These are phyloP conservation scores for Cadophora luteo-olivacea DNA, from an alignment of 2,329 filamentous ascomycete species.

Conservation along the genomic window DNA sequence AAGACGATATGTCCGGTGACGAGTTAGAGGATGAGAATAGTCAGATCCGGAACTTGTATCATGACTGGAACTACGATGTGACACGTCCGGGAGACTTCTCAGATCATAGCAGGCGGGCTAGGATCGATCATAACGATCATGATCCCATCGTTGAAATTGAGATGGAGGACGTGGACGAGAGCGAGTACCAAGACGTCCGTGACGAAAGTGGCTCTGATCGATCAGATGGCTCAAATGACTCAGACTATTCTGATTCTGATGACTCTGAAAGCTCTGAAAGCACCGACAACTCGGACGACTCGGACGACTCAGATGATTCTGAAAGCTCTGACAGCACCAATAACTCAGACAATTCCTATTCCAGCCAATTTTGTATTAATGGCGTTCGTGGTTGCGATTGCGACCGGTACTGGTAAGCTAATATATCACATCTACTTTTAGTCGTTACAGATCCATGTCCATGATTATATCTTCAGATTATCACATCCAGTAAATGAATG, in stretches of 20 bases:
- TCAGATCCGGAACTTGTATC: background rate
- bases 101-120: too few species aligned
- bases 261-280: too few species aligned
- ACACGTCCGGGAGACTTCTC: background rate
- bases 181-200: too few species aligned
- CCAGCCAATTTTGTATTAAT: background rate
- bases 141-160: background rate
- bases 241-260: too few species aligned
- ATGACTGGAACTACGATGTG: background rate
- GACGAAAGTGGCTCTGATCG: too few species aligned
- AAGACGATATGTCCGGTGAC: background rate
- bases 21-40: background rate
- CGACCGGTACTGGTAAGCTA: too few species aligned
- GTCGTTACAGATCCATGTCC: background rate
- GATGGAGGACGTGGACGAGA: too few species aligned
- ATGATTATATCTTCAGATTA: background rate
- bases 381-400: background rate
- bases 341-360: background rate
- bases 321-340: too few species aligned
- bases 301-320: too few species aligned
- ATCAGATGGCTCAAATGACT: too few species aligned
- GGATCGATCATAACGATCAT: background rate
- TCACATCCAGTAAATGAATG: background rate
- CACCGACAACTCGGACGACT: too few species aligned
- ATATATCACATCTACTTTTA: too few species aligned